Evolutionary conservation across 2,329 filamentous ascomycete genomes (phyloP), one percentile per base, ranked within the genome.

Genomic region (Exophiala oligosperma): DNA sequence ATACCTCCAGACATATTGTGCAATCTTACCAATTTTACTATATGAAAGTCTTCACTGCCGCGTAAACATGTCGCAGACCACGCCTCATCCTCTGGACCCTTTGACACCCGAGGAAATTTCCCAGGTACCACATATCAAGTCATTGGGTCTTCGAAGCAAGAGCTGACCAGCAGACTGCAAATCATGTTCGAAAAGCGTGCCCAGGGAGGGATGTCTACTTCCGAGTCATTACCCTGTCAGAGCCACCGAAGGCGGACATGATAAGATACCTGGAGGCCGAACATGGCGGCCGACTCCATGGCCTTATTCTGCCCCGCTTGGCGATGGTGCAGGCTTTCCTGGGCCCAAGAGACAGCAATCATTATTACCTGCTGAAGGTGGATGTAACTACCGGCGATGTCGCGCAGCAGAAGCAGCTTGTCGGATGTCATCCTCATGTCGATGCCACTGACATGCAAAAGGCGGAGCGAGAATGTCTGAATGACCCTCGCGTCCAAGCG

Each of bases 181-280:
- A 73, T 49, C 60, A 69, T 49, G 74, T 76, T 0, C 72, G 73
- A 2, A 66, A 72, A 40, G 59, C 70, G 1, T 71, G 77, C 3
- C 67, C 70, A 1, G 69, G 66, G 2, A 58, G 70, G 0, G 70
- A 63, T 1, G 63, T 71, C 6, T 73, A 76, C 55, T 84, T 83
- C 63, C 75, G 80, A 2, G 76, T 79, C 54, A 78, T 83, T 59
- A 80, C 78, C 0, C 73, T 84, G 8, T 68, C 68, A 12, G 81
- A 84, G 59, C 81, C 81, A 0, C 68, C 71, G 1, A 84, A 84
- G 68, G 66, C 70, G n/a, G 69, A 74, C 14, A 74, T 83, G 72
- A 61, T 79, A 4, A 56, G 54, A 0, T 84, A 75, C 54, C 71
- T 84, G 0, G 75, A 79, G 4, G 68, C 47, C 53, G 76, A 81